Evolutionary conservation across 768 basidiomycete species (phyloP).

Genomic region (Termitomyces heimii): DNA sequence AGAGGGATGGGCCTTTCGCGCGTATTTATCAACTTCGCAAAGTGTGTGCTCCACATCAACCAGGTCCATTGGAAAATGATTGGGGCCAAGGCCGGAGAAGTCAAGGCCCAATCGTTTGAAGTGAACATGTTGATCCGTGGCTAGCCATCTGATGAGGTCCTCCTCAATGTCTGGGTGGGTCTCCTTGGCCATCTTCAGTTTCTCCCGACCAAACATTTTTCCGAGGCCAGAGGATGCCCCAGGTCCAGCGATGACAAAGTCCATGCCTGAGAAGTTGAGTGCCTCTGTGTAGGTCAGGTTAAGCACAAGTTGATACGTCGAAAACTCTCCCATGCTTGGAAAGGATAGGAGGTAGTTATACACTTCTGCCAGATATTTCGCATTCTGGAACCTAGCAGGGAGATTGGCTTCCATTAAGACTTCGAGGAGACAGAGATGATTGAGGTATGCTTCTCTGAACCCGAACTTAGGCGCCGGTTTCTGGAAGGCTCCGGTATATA

Average conservation of each 20-base stretch:
- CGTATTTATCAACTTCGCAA: slow-evolving; percentile 78
- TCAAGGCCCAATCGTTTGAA: slow-evolving; percentile 53
- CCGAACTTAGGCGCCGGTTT: slow-evolving; percentile 62
- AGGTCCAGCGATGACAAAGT: slow-evolving; percentile 66
- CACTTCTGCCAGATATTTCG: slow-evolving; percentile 57
- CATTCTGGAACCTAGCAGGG: slow-evolving; percentile 37
- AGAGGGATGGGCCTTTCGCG: slow-evolving; percentile 47
- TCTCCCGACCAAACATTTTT: slow-evolving; percentile 53
- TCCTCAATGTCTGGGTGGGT: slow-evolving; percentile 36
- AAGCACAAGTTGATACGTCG: slow-evolving; percentile 61
- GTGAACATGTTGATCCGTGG: slow-evolving; percentile 50
- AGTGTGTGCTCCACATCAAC: slow-evolving; percentile 75
- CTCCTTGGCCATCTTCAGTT: slow-evolving; percentile 24
- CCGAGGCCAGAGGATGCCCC: slow-evolving; percentile 62
- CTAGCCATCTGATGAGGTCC: slow-evolving; percentile 61
- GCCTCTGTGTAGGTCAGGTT: slow-evolving; percentile 52
- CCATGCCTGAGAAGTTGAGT: slow-evolving; percentile 57
- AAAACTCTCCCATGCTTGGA: slow-evolving; percentile 73
- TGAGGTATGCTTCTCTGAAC: slow-evolving; percentile 38
- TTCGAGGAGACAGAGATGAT: slow-evolving; percentile 60
- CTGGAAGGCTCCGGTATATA: slow-evolving; percentile 71
- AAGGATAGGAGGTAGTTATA: slow-evolving; percentile 54
- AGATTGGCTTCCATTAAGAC: slow-evolving; percentile 53
- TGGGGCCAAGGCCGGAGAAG: slow-evolving; percentile 46
- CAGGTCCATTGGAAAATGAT: slow-evolving; percentile 47